Conservation (phyloP, 257 asterid species). For the Solanum sitiens region DNA sequence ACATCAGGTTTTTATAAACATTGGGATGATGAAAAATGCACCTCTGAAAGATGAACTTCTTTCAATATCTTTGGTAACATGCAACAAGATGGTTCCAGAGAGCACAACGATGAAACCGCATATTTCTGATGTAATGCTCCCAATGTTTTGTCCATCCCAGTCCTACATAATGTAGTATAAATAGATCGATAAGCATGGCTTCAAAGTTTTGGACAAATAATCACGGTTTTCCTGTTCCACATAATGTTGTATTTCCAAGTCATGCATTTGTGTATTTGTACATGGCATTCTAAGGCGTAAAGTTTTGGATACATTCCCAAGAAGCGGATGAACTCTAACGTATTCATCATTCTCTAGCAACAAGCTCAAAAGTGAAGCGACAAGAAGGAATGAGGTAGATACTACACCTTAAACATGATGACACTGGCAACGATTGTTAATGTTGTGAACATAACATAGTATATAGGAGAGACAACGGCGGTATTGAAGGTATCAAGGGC, state of each 20-base stretch:
- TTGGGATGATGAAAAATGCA: not conserved
- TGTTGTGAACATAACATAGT: slow-evolving; percentile 77
- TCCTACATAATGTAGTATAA: slow-evolving; percentile 28
- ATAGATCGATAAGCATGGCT: not conserved
- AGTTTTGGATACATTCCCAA: not conserved
- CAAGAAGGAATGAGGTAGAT: not conserved
- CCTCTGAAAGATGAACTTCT: slow-evolving; percentile 64
- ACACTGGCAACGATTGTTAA: slow-evolving; percentile 80
- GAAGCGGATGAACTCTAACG: not conserved
- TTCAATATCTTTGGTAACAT: slow-evolving; percentile 56
- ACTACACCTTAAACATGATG: slow-evolving; percentile 71
- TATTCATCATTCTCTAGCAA: not conserved
- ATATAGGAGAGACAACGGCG: slow-evolving; percentile 85
- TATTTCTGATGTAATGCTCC: slow-evolving; percentile 55
- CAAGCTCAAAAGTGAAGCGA: not conserved
- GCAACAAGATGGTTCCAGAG: slow-evolving; percentile 70
- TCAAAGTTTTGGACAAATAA: not conserved
- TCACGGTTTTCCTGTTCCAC: not conserved
- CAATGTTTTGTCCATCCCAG: slow-evolving; percentile 73
- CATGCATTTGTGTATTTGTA: not conserved
- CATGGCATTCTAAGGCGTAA: not conserved
- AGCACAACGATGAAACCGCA: slow-evolving; percentile 75
- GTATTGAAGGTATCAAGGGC: slow-evolving; percentile 97
- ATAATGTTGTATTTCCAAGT: not conserved
- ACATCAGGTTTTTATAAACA: not conserved